These are phyloP conservation scores for Clarireedia sp. DNA, from an alignment of 2,329 filamentous ascomycete genomes.

Conservation along the genomic window DNA sequence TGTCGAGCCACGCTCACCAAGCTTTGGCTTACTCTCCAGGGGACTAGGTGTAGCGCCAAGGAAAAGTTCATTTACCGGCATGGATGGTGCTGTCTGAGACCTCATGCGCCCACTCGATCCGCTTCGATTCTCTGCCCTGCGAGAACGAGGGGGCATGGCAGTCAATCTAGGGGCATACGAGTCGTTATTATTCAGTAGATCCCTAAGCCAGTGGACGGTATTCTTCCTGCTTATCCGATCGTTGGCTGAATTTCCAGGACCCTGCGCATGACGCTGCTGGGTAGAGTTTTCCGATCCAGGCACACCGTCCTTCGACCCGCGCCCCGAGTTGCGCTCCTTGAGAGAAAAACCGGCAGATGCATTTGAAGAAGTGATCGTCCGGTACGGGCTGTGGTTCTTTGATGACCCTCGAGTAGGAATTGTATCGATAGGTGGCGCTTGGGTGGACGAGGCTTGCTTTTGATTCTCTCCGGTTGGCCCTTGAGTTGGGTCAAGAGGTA, in stretches of 20 bases:
- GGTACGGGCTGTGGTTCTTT: constrained; percentile 12
- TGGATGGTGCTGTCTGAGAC: constrained; percentile 12
- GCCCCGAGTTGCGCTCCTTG: background rate
- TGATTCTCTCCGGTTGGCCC: constrained; percentile 6
- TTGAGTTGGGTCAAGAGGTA: constrained; percentile 4
- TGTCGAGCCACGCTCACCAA: constrained; percentile 1
- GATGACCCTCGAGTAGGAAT: constrained; percentile 15
- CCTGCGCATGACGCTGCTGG: constrained; percentile 10
- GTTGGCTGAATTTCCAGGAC: constrained; percentile 5
- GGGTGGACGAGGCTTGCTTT: constrained; percentile 7
- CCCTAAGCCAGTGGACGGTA: constrained; percentile 25
- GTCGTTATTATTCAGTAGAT: constrained; percentile 20
- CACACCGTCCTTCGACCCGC: background rate
- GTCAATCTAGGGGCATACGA: constrained; percentile 25
- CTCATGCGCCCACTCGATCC: constrained; percentile 6
- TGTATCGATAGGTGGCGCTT: constrained; percentile 1
- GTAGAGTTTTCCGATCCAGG: constrained; percentile 9
- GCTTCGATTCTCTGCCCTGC: constrained; percentile 7
- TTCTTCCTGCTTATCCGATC: constrained; percentile 15
- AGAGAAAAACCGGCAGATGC: constrained; percentile 7
- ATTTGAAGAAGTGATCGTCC: constrained; percentile 9
- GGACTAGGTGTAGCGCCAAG: constrained; percentile 11
- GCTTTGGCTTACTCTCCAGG: constrained; percentile 1
- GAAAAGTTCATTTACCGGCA: constrained; percentile 13
- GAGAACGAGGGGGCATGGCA: constrained; percentile 21